Percentiles rank a stretch among this genome's conserved stretches.
Evolutionary conservation across 768 basidiomycete genomes (phyloP).

Genomic region (Serendipita indica): DNA sequence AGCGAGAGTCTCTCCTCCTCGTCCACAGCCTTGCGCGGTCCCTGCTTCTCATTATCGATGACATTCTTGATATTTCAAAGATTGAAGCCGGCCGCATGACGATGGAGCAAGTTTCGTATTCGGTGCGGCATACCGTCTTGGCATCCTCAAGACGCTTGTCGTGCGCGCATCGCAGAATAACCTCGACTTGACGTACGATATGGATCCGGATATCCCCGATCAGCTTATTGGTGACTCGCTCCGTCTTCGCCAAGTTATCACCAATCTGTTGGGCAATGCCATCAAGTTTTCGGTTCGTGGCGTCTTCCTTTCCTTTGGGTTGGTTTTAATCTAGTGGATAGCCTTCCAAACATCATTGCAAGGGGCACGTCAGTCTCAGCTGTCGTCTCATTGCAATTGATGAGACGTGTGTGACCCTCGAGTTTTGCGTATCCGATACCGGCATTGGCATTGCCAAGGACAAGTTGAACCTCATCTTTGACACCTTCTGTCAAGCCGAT

Average conservation of each 20-base stretch:
- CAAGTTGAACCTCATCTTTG: constrained; percentile 95
- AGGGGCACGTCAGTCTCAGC: constrained; percentile 83
- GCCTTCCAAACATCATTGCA: constrained; percentile 55
- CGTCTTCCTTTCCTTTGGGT: no score
- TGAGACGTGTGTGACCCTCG: constrained; percentile 72
- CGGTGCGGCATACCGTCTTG: constrained; percentile 94
- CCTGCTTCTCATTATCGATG: constrained; percentile 91
- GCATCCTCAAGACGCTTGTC: constrained; percentile 93
- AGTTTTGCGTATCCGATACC: constrained; percentile 95
- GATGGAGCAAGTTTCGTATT: constrained; percentile 98
- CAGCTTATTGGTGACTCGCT: constrained; percentile 94
- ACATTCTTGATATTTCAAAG: constrained; percentile 99
- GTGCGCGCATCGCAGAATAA: constrained; percentile 96
- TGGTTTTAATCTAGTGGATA: no score
- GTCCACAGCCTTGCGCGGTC: constrained; percentile 91
- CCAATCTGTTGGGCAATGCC: constrained; percentile 87
- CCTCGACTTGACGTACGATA: constrained; percentile 88
- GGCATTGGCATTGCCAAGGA: constrained; percentile 98
- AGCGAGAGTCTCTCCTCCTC: constrained; percentile 86
- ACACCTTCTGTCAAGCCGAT: constrained; percentile 98
- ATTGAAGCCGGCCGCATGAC: constrained; percentile 99
- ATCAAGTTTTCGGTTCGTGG: constrained; percentile 99
- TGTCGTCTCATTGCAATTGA: constrained; percentile 66
- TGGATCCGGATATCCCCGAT: constrained; percentile 91
- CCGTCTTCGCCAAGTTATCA: constrained; percentile 87